These are phyloP conservation scores for Misopates orontium DNA, from an alignment of 257 asterid species.

Conservation along the genomic window DNA sequence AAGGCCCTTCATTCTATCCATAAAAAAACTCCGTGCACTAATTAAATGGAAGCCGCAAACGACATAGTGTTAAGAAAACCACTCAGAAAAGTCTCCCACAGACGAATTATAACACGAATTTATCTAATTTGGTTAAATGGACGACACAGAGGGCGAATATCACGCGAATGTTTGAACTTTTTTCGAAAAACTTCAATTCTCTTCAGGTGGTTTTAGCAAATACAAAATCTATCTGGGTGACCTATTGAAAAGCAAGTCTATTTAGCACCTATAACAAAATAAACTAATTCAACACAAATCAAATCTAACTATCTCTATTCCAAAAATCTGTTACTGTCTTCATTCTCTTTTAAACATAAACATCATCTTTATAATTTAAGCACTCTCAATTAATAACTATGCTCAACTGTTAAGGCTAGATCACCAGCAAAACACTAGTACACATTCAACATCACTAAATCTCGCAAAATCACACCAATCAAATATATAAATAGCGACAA, in stretches of 20 bases:
- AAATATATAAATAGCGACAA: not conserved
- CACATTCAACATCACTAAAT: slow-evolving; percentile 12
- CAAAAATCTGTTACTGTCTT: not conserved
- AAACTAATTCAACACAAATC: not conserved
- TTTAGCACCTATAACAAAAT: not conserved
- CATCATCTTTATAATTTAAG: not conserved
- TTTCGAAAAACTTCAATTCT: not conserved
- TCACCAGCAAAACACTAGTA: slow-evolving; percentile 4
- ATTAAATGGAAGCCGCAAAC: not conserved
- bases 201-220: slow-evolving; percentile 18
- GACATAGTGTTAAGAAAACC: slow-evolving; percentile 7
- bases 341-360: not conserved
- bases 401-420: not conserved
- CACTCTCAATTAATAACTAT: slow-evolving; percentile 1
- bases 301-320: not conserved
- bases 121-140: not conserved
- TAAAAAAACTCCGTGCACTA: not conserved
- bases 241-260: not conserved
- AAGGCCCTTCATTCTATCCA: not conserved
- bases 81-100: not conserved
- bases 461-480: slow-evolving; percentile 8
- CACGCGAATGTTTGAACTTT: not conserved
- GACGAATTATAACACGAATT: not conserved
- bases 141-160: not conserved
- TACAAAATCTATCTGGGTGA: not conserved